Percentiles rank a stretch among this genome's conserved stretches.
Conservation (phyloP, 352 stramenopile genomes). For the Plasmopara viticola region DNA sequence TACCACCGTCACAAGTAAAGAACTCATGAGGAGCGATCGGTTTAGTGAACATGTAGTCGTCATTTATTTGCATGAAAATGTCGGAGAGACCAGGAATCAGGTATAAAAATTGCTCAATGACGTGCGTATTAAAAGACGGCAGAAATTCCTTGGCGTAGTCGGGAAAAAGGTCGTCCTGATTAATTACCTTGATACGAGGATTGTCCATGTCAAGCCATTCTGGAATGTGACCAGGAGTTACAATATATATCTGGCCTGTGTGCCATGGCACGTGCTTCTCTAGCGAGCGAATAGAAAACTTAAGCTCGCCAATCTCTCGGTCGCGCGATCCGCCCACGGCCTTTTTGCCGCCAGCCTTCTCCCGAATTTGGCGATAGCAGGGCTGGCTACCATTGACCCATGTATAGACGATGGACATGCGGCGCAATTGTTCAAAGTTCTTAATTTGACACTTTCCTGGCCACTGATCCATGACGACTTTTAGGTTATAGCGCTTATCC, state of each 20-base stretch:
- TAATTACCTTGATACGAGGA: constrained; percentile 59
- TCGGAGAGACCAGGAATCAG: constrained; percentile 80
- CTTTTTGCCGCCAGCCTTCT: constrained; percentile 28
- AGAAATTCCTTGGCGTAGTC: constrained; percentile 41
- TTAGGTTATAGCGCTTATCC: neutral
- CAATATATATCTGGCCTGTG: constrained; percentile 77
- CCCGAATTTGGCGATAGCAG: constrained; percentile 35
- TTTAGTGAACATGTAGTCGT: constrained; percentile 88
- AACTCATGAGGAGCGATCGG: constrained; percentile 70
- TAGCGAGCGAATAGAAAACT: constrained; percentile 79
- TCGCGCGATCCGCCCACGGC: constrained; percentile 45
- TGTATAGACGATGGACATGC: constrained; percentile 76
- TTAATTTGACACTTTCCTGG: neutral
- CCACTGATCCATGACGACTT: constrained; percentile 1
- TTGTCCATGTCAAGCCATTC: constrained; percentile 72
- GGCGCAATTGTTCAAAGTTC: constrained; percentile 26
- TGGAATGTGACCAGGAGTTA: constrained; percentile 74
- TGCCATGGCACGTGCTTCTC: constrained; percentile 77
- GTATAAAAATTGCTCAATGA: constrained; percentile 86
- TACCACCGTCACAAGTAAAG: constrained; percentile 82
- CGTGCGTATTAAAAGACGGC: constrained; percentile 76
- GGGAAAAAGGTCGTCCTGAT: constrained; percentile 74
- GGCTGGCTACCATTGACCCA: constrained; percentile 80
- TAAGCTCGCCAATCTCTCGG: constrained; percentile 84
- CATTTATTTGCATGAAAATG: constrained; percentile 87